phyloP scores from a whole-genome alignment of 257 asterid genomes.

The Linderniella brevidens region DNA sequence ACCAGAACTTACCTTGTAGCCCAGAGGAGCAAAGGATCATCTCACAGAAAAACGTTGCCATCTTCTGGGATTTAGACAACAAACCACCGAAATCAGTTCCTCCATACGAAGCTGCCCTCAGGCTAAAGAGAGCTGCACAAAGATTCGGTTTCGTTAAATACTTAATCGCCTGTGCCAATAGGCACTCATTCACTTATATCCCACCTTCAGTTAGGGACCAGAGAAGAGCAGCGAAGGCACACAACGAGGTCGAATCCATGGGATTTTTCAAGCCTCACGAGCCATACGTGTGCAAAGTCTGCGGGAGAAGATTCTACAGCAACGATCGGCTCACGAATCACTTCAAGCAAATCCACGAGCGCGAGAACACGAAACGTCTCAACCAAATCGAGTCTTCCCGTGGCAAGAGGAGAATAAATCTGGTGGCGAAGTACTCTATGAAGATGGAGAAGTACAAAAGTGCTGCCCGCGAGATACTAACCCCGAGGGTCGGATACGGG shows the following conservation, averaged over 20 bases:
- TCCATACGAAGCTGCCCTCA: constrained; percentile 69
- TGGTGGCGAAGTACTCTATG: constrained; percentile 56
- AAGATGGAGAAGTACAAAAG: constrained; percentile 81
- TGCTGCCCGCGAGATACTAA: constrained; percentile 58
- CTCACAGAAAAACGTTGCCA: constrained; percentile 43
- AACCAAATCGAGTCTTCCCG: constrained; percentile 70
- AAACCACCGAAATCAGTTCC: constrained; percentile 66
- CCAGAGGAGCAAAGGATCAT: too few relatives aligned
- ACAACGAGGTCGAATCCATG: constrained; percentile 35
- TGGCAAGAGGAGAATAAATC: constrained; percentile 57
- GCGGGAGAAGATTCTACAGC: constrained; percentile 70
- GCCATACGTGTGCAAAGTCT: constrained; percentile 58
- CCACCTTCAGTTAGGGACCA: constrained; percentile 42
- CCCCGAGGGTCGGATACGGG: constrained; percentile 65
- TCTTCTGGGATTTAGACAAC: constrained; percentile 93
- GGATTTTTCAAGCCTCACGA: constrained; percentile 41
- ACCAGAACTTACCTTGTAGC: too few relatives aligned
- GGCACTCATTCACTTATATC: constrained; percentile 56
- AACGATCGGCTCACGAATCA: constrained; percentile 53
- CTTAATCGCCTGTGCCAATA: constrained; percentile 69
- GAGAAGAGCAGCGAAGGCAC: constrained; percentile 32
- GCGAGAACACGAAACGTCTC: constrained; percentile 65
- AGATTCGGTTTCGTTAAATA: constrained; percentile 58
- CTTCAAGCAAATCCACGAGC: constrained; percentile 73
- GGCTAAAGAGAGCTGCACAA: constrained; percentile 44